Conservation (phyloP, 139 green algal species). For the Tetraselmis chui region DNA sequence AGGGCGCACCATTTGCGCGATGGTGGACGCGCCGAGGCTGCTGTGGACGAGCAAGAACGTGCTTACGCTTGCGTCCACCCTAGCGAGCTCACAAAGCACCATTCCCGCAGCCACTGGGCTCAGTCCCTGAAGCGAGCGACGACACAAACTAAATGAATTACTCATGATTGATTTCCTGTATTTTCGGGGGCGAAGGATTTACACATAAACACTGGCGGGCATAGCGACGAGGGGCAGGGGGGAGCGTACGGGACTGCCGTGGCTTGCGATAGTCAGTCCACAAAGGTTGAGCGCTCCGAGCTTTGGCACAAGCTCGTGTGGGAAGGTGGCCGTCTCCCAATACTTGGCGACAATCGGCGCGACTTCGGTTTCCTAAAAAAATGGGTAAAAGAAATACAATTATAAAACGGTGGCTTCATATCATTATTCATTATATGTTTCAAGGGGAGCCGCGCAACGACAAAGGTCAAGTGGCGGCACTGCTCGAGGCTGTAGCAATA, state of each 20-base stretch:
- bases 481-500: too few relatives aligned
- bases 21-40: slow-evolving; percentile 80
- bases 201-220: background rate
- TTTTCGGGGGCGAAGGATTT: background rate
- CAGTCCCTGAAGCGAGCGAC: background rate
- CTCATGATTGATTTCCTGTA: background rate
- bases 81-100: slow-evolving; percentile 68
- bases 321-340: slow-evolving; percentile 89
- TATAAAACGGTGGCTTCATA: too few relatives aligned
- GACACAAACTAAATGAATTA: slow-evolving; percentile 1
- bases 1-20: slow-evolving; percentile 63
- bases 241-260: slow-evolving; percentile 67
- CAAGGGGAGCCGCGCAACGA: too few relatives aligned
- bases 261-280: slow-evolving; percentile 64
- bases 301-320: slow-evolving; percentile 65
- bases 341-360: slow-evolving; percentile 79
- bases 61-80: slow-evolving; percentile 77
- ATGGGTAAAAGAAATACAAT: too few relatives aligned
- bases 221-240: background rate
- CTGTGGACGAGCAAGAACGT: slow-evolving; percentile 93
- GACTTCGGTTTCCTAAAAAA: too few relatives aligned
- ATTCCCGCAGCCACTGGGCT: background rate
- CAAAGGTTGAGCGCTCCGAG: slow-evolving; percentile 66
- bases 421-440: too few relatives aligned
- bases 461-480: too few relatives aligned